Percentiles rank a stretch among this genome's conserved stretches.
phyloP scores from a whole-genome alignment of 352 stramenopile genomes.

The Sclerospora graminicola region DNA sequence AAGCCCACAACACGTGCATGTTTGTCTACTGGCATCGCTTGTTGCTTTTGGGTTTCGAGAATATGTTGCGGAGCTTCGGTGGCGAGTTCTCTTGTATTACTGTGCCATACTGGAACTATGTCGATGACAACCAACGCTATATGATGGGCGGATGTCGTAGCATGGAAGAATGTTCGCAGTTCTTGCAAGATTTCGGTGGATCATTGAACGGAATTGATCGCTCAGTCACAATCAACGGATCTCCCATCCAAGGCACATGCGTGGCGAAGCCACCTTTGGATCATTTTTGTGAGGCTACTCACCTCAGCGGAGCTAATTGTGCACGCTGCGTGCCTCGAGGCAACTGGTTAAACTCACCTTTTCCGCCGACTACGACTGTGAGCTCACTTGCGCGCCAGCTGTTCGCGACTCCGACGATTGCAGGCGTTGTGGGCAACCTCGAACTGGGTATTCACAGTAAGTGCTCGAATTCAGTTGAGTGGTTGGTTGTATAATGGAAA shows the following conservation, averaged over 20 bases:
- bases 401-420: conserved; percentile 58
- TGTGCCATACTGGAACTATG: conserved; percentile 84
- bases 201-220: conserved; percentile 24
- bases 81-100: conserved; percentile 79
- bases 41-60: conserved; percentile 76
- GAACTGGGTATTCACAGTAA: conserved; percentile 73
- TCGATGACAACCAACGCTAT: conserved; percentile 68
- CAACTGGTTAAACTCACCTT: conserved; percentile 35
- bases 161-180: conserved; percentile 63
- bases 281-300: conserved; percentile 73
- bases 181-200: conserved; percentile 62
- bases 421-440: conserved; percentile 46
- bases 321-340: conserved; percentile 64
- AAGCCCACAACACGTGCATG: conserved; percentile 83
- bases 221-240: conserved; percentile 61
- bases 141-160: conserved; percentile 45
- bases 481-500: conserved; percentile 3
- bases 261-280: conserved; percentile 33
- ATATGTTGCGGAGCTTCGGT: conserved; percentile 73
- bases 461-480: conserved; percentile 3
- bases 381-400: conserved; percentile 70
- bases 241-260: conserved; percentile 47
- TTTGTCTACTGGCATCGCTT: conserved; percentile 84
- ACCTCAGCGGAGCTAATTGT: conserved; percentile 25
- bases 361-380: conserved; percentile 58